Conservation (phyloP, 352 stramenopile genomes). For the Globisporangium megalacanthum region DNA sequence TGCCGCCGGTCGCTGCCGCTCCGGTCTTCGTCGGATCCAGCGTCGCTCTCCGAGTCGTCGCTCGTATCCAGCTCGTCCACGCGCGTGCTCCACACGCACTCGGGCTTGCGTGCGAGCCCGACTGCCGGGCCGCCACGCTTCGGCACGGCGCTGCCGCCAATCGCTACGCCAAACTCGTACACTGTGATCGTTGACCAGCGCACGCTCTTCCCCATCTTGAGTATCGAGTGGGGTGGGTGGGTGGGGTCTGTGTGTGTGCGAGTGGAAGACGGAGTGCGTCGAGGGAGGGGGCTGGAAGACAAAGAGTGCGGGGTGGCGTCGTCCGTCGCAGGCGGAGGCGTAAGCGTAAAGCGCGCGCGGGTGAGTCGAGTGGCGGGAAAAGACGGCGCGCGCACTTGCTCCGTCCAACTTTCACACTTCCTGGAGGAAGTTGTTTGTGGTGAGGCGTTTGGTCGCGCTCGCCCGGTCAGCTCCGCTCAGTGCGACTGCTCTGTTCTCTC, state of each 20-base stretch:
- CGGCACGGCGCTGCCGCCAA: constrained; percentile 46
- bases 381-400: constrained; percentile 1
- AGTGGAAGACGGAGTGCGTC: too few species aligned
- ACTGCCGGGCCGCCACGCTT: constrained; percentile 43
- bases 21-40: not conserved
- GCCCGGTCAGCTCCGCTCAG: too few species aligned
- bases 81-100: constrained; percentile 38
- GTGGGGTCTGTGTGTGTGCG: not conserved
- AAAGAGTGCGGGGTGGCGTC: too few species aligned
- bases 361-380: constrained; percentile 4
- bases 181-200: constrained; percentile 56
- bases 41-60: constrained; percentile 2
- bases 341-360: not conserved
- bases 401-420: not conserved
- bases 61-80: constrained; percentile 27
- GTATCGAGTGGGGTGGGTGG: too few species aligned
- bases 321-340: not conserved
- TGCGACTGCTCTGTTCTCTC: too few species aligned
- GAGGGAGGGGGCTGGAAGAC: too few species aligned
- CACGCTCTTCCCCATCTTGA: constrained; percentile 28
- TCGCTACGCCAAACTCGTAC: constrained; percentile 55
- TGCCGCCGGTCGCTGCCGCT: constrained; percentile 4
- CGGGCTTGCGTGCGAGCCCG: constrained; percentile 33
- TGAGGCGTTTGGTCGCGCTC: too few species aligned
- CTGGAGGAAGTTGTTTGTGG: too few species aligned